Evolutionary conservation across 2,329 filamentous ascomycete species (phyloP).

Genomic region (Celoporthe dispersa): DNA sequence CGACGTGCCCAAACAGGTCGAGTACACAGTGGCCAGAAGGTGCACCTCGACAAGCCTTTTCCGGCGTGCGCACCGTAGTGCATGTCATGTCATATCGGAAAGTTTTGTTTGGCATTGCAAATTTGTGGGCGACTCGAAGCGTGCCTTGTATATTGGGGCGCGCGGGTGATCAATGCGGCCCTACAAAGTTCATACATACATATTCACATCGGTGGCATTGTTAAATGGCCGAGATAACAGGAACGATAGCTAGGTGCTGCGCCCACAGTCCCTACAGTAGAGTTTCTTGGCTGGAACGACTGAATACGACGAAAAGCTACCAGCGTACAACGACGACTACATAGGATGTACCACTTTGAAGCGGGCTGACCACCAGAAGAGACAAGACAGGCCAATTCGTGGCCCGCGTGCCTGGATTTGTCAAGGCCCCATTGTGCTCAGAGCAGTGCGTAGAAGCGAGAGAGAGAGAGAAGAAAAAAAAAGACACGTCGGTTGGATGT

Average conservation of each 20-base stretch:
- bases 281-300: background rate
- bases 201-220: background rate
- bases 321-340: background rate
- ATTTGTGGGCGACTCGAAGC: background rate
- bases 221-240: background rate
- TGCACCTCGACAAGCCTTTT: background rate
- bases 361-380: background rate
- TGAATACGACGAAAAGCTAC: background rate
- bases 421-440: background rate
- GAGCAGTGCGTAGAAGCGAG: background rate
- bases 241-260: background rate
- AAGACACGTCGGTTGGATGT: background rate
- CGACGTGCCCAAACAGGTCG: background rate
- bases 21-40: background rate
- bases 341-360: background rate
- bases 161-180: background rate
- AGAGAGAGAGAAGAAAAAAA: no score
- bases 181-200: background rate
- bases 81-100: background rate
- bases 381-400: background rate
- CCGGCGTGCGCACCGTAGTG: background rate
- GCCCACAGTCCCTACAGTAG: background rate
- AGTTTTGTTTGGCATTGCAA: background rate
- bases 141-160: background rate
- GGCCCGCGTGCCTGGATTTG: background rate